These are phyloP conservation scores for Smittium culicis DNA, from an alignment of 371 early-diverging fungal genomes.

Conservation along the genomic window DNA sequence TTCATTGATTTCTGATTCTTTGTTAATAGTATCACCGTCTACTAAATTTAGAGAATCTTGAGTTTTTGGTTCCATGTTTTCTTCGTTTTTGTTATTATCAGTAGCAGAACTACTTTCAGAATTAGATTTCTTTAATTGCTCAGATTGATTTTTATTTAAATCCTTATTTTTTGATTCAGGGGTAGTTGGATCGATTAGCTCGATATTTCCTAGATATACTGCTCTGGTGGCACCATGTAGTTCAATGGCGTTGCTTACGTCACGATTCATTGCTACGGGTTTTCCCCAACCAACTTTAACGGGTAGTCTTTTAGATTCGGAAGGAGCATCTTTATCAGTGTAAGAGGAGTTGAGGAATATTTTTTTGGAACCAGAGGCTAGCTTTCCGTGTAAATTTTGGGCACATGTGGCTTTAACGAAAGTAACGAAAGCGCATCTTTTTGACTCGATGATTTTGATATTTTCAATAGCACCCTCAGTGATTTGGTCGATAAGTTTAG, in stretches of 20 bases:
- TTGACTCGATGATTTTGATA: constrained; percentile 6
- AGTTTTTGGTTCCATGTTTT: too few species aligned
- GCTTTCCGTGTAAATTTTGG: not conserved
- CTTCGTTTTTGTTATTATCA: too few species aligned
- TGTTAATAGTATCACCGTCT: too few species aligned
- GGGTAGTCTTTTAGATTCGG: not conserved
- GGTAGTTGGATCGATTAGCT: not conserved
- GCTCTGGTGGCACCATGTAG: constrained; percentile 6
- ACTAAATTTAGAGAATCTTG: too few species aligned
- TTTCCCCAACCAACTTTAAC: constrained; percentile 13
- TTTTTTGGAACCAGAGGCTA: constrained; percentile 5
- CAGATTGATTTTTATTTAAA: not conserved
- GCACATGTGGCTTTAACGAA: constrained; percentile 9
- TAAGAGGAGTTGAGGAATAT: constrained; percentile 3
- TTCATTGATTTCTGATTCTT: too few species aligned
- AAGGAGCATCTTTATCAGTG: not conserved
- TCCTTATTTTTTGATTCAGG: not conserved
- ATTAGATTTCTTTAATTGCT: too few species aligned
- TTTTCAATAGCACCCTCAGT: constrained; percentile 10
- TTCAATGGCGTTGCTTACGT: not conserved
- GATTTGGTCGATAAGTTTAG: constrained; percentile 10
- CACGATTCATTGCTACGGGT: constrained; percentile 5
- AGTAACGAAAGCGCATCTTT: constrained; percentile 11
- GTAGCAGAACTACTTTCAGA: too few species aligned
- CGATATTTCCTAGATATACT: constrained; percentile 11